A percentile compares a stretch with the other conserved stretches of the same genome.
Conservation (phyloP, 805 yeast species). For the Saccharomycopsis sp. region DNA sequence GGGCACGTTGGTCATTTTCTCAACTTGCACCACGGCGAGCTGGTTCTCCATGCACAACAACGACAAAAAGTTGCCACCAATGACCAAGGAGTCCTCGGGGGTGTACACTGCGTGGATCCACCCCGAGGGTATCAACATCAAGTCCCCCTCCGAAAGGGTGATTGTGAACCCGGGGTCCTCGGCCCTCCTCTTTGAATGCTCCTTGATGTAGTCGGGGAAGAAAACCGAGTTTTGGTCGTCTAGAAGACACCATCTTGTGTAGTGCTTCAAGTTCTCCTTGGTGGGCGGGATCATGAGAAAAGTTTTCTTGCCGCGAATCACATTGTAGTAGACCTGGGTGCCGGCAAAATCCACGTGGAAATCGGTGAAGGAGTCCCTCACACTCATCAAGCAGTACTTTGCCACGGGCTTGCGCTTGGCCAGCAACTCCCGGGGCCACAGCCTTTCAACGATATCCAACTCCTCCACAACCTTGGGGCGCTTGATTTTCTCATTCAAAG, state of each 20-base stretch:
- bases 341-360: slow-evolving; percentile 92
- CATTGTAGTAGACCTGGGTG: slow-evolving; percentile 81
- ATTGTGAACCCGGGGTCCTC: slow-evolving; percentile 41
- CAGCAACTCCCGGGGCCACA: slow-evolving; percentile 40
- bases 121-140: slow-evolving; percentile 79
- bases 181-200: slow-evolving; percentile 3
- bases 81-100: slow-evolving; percentile 67
- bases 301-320: slow-evolving; percentile 63
- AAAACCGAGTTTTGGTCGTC: slow-evolving; percentile 54
- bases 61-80: slow-evolving; percentile 85
- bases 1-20: slow-evolving; percentile 61
- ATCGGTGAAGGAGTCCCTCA: slow-evolving; percentile 71
- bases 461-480: slow-evolving; percentile 61
- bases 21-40: slow-evolving; percentile 51
- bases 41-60: slow-evolving; percentile 54
- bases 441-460: slow-evolving; percentile 58
- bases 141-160: slow-evolving; percentile 52
- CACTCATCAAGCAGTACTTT: slow-evolving; percentile 80
- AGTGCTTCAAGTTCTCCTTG: slow-evolving; percentile 45
- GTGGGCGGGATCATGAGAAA: slow-evolving; percentile 80
- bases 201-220: slow-evolving; percentile 43
- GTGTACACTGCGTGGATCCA: slow-evolving; percentile 92
- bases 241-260: slow-evolving; percentile 64
- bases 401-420: slow-evolving; percentile 48
- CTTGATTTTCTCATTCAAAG: slow-evolving; percentile 38